phyloP scores from a whole-genome alignment of 192 early-diverging fungal genomes.

The Entrophospora sp. region DNA sequence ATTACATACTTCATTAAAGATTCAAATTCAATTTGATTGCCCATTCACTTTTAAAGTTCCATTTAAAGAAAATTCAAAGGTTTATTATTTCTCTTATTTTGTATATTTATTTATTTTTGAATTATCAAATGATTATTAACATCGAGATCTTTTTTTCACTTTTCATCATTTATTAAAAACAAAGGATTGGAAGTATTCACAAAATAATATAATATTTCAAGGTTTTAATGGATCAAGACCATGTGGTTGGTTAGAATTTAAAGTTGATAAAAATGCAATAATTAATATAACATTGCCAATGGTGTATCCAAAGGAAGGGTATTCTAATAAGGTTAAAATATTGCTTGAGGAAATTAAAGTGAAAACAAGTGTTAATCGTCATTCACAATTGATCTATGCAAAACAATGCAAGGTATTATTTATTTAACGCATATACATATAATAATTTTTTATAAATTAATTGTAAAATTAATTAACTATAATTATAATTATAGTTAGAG shows the following conservation, averaged over 20 bases:
- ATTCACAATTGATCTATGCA: constrained; percentile 44
- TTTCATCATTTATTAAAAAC: too few species aligned
- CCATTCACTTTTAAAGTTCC: constrained; percentile 53
- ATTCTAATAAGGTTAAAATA: constrained; percentile 40
- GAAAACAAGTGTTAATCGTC: constrained; percentile 64
- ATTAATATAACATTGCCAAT: constrained; percentile 55
- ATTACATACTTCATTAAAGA: constrained; percentile 44
- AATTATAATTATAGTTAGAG: constrained; percentile 36
- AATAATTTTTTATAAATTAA: not conserved
- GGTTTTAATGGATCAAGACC: constrained; percentile 29
- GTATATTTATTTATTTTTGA: not conserved
- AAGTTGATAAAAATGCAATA: constrained; percentile 36
- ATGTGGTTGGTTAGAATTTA: constrained; percentile 67
- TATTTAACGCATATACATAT: too few species aligned
- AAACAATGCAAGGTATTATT: constrained; percentile 40
- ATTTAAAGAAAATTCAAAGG: constrained; percentile 65
- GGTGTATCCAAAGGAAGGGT: constrained; percentile 42
- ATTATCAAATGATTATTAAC: too few species aligned
- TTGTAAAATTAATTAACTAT: not conserved
- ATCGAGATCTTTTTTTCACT: too few species aligned
- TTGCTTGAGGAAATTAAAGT: constrained; percentile 38
- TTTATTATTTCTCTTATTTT: constrained; percentile 9
- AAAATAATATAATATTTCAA: too few species aligned
- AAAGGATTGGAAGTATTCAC: constrained; percentile 61
- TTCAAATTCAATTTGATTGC: constrained; percentile 53